Conservation (phyloP, 1,139 yeast species). For the Suhomyces anneliseae region DNA sequence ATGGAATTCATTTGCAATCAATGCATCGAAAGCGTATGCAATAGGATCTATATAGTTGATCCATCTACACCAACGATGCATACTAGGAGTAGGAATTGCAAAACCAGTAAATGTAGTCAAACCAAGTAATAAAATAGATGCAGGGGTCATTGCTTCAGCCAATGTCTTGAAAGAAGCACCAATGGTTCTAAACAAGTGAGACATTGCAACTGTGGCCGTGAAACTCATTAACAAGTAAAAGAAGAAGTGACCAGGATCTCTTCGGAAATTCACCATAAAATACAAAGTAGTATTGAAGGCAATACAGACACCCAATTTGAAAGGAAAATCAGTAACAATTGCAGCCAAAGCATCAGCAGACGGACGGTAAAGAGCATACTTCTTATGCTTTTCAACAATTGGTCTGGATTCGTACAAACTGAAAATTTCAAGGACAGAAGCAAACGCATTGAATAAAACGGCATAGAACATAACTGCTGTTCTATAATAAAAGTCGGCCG, state of each 20-base stretch:
- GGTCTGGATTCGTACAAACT: slow-evolving; percentile 58
- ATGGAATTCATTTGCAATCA: slow-evolving; percentile 54
- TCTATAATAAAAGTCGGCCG: slow-evolving; percentile 56
- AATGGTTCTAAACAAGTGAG: slow-evolving; percentile 59
- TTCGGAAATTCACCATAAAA: slow-evolving; percentile 57
- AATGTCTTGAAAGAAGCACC: slow-evolving; percentile 57
- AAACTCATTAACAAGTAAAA: slow-evolving; percentile 46
- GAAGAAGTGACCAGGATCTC: slow-evolving; percentile 61
- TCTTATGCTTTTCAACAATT: slow-evolving; percentile 60
- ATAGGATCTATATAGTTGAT: slow-evolving; percentile 58
- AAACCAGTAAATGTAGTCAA: slow-evolving; percentile 61
- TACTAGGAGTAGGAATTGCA: slow-evolving; percentile 54
- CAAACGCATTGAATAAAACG: slow-evolving; percentile 55
- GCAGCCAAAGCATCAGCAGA: slow-evolving; percentile 68
- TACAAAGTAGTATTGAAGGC: slow-evolving; percentile 51
- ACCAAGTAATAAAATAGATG: slow-evolving; percentile 54
- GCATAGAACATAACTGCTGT: slow-evolving; percentile 60
- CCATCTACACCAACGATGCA: slow-evolving; percentile 70
- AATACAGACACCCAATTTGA: slow-evolving; percentile 46
- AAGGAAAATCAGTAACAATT: slow-evolving; percentile 58
- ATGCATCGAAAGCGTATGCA: slow-evolving; percentile 55
- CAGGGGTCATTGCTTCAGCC: slow-evolving; percentile 61
- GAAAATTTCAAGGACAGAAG: slow-evolving; percentile 59
- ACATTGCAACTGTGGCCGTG: slow-evolving; percentile 51
- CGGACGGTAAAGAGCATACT: slow-evolving; percentile 63